Conservation (phyloP, 73 alveolate genomes). For the Durusdinium trenchii region DNA sequence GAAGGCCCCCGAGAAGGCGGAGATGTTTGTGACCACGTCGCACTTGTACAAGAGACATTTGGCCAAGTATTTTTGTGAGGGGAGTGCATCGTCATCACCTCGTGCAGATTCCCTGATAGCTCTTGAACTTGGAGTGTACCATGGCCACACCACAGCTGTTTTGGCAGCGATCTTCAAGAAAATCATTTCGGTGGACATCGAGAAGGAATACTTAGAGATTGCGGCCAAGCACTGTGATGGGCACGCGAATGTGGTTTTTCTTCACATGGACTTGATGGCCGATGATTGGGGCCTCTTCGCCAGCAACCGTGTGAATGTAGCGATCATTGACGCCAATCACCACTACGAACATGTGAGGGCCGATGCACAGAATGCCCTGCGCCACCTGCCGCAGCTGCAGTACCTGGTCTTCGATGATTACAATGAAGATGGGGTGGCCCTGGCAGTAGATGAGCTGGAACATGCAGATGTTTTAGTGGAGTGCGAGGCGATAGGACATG, state of each 20-base stretch:
- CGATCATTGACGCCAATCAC: constrained; percentile 59
- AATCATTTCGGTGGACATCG: constrained; percentile 49
- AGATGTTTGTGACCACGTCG: constrained; percentile 84
- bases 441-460: constrained; percentile 41
- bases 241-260: constrained; percentile 39
- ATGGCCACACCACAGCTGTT: constrained; percentile 81
- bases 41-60: constrained; percentile 62
- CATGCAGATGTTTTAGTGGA: constrained; percentile 9
- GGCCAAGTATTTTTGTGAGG: constrained; percentile 37
- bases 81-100: too few relatives aligned
- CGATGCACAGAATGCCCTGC: constrained; percentile 74
- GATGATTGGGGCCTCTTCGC: constrained; percentile 51
- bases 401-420: constrained; percentile 73
- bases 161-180: constrained; percentile 56
- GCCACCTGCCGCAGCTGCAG: constrained; percentile 34
- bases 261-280: constrained; percentile 40
- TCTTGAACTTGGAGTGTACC: constrained; percentile 70
- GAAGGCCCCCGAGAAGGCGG: constrained; percentile 70
- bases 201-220: constrained; percentile 14
- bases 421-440: constrained; percentile 52
- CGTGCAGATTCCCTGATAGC: neutral
- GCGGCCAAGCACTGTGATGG: constrained; percentile 5
- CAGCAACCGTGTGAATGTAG: constrained; percentile 19
- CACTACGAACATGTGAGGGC: constrained; percentile 62
- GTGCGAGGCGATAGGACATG: constrained; percentile 51